These are phyloP conservation scores for Raphanus raphanistrum DNA, from an alignment of 345 rosid species.

Conservation along the genomic window DNA sequence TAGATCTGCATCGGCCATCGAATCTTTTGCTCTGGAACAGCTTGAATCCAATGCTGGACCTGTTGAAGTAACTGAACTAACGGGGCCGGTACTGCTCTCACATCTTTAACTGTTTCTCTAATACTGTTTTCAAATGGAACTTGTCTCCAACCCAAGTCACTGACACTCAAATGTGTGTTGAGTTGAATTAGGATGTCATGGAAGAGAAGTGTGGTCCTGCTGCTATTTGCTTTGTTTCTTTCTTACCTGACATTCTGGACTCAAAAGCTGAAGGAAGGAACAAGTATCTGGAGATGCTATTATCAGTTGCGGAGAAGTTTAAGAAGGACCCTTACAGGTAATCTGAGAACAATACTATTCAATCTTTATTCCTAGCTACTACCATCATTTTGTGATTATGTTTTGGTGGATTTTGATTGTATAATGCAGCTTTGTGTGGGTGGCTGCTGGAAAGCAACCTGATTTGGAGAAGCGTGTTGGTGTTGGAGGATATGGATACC, in stretches of 20 bases:
- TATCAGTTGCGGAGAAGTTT: conserved; percentile 84
- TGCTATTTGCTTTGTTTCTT: conserved; percentile 91
- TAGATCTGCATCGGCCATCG: conserved; percentile 86
- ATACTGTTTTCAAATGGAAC: background rate
- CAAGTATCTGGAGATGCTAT: conserved; percentile 64
- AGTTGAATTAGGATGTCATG: conserved; percentile 64
- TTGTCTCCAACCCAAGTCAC: conserved; percentile 2
- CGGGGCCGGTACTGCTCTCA: conserved; percentile 60
- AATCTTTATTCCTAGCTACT: background rate
- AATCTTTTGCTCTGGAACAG: conserved; percentile 82
- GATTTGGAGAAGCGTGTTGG: conserved; percentile 81
- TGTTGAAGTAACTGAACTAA: conserved; percentile 83
- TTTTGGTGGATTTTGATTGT: background rate
- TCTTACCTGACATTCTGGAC: conserved; percentile 95
- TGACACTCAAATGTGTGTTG: background rate
- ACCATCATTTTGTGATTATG: background rate
- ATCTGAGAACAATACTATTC: background rate
- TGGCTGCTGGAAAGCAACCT: conserved; percentile 89
- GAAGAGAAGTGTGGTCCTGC: conserved; percentile 90
- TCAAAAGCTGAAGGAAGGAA: conserved; percentile 97
- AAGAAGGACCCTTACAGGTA: conserved; percentile 88
- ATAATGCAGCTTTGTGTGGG: conserved; percentile 82
- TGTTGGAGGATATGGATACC: conserved; percentile 95
- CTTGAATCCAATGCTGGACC: conserved; percentile 84
- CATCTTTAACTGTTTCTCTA: background rate